These are phyloP conservation scores for Ophiosphaerella herpotricha DNA, from an alignment of 2,329 filamentous ascomycete species.

Conservation along the genomic window DNA sequence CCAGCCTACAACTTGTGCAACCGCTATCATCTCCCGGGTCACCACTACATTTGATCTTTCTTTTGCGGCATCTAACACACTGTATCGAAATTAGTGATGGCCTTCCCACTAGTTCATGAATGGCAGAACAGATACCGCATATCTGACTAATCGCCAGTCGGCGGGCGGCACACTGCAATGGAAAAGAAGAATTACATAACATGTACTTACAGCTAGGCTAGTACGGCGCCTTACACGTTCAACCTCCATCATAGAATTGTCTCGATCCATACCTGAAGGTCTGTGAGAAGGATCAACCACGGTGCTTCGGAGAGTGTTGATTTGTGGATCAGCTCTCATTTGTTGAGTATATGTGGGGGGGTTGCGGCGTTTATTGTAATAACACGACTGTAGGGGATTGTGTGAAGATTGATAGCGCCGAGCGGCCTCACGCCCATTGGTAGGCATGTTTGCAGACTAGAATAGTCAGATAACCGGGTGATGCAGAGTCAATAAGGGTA, in stretches of 20 bases:
- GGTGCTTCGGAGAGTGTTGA: conserved; percentile 29
- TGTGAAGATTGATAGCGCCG: conserved; percentile 22
- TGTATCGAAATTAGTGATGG: conserved; percentile 44
- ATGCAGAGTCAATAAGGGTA: neutral
- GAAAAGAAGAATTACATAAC: neutral
- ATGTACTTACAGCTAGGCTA: conserved; percentile 44
- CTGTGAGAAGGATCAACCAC: conserved; percentile 19
- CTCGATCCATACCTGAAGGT: conserved; percentile 9
- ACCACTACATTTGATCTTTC: conserved; percentile 94
- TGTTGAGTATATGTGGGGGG: conserved; percentile 22
- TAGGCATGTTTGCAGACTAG: conserved; percentile 10
- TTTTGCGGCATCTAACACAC: conserved; percentile 88
- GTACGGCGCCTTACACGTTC: conserved; percentile 56
- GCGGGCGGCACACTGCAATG: too few species aligned
- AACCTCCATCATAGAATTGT: conserved; percentile 39
- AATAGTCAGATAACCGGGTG: neutral
- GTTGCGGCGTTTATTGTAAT: conserved; percentile 30
- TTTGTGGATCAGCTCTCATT: conserved; percentile 29
- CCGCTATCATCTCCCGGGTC: conserved; percentile 75
- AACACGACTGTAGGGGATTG: conserved; percentile 20
- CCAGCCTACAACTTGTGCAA: conserved; percentile 82
- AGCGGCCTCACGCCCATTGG: conserved; percentile 18
- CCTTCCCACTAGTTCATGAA: neutral
- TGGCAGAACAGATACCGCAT: too few species aligned
- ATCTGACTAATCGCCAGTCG: too few species aligned